Percentiles rank a stretch among this genome's conserved stretches.
These are phyloP conservation scores for Russula sp. DNA, from an alignment of 768 basidiomycete genomes.

Conservation along the genomic window DNA sequence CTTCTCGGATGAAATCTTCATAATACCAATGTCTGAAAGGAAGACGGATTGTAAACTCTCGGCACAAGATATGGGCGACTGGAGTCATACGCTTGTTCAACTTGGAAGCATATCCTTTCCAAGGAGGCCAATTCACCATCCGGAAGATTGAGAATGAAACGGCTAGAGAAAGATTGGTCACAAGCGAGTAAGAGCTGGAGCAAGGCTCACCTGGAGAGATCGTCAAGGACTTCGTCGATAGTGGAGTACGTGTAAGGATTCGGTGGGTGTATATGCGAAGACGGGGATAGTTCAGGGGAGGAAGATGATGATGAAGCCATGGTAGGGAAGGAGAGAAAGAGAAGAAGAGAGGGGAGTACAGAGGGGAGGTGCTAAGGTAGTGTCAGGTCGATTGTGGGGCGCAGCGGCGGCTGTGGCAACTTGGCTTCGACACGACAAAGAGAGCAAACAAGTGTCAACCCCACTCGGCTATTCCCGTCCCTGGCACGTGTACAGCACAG, in stretches of 20 bases:
- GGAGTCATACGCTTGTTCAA: slow-evolving; percentile 89
- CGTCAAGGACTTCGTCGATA: slow-evolving; percentile 83
- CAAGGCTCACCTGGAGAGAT: slow-evolving; percentile 69
- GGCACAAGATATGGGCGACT: slow-evolving; percentile 5
- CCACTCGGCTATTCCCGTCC: slow-evolving; percentile 16
- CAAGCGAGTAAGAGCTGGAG: slow-evolving; percentile 17
- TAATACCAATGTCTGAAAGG: slow-evolving; percentile 93
- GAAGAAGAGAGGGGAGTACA: slow-evolving; percentile 23
- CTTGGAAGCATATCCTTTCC: slow-evolving; percentile 95
- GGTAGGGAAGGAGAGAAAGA: slow-evolving; percentile 22
- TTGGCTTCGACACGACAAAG: not conserved
- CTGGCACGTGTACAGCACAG: slow-evolving; percentile 2
- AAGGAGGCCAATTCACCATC: slow-evolving; percentile 85
- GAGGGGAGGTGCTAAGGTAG: slow-evolving; percentile 22
- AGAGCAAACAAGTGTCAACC: slow-evolving; percentile 15
- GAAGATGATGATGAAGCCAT: slow-evolving; percentile 78
- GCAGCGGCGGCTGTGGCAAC: not conserved
- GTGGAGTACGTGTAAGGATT: slow-evolving; percentile 58
- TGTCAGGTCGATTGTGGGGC: slow-evolving; percentile 21
- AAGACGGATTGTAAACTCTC: slow-evolving; percentile 16
- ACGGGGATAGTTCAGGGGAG: slow-evolving; percentile 60
- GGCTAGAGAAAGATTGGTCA: slow-evolving; percentile 38
- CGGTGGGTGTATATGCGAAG: slow-evolving; percentile 32
- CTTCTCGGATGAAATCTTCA: slow-evolving; percentile 95
- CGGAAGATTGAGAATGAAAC: slow-evolving; percentile 95